Conservation (phyloP, 129 eudicot genomes). For the Flaveria linearis region DNA sequence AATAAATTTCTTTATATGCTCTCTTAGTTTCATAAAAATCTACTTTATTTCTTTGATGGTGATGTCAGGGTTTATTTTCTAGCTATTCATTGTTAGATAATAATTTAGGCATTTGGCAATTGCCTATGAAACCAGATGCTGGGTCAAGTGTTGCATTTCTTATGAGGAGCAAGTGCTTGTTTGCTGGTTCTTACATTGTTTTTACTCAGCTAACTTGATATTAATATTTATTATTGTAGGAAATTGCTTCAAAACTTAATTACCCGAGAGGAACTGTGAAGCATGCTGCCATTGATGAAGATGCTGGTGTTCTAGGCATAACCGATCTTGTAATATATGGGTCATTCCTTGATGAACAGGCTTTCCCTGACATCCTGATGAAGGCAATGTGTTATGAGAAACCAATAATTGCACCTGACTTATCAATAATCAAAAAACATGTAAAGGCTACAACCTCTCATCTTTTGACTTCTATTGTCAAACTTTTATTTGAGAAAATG, state of each 20-base stretch:
- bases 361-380: conserved; percentile 68
- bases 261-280: conserved; percentile 66
- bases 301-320: conserved; percentile 38
- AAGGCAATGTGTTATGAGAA: conserved; percentile 87
- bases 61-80: background rate
- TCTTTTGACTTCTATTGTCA: conserved; percentile 21
- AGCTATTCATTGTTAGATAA: background rate
- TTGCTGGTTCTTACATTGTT: background rate
- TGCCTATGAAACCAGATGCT: background rate
- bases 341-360: conserved; percentile 72
- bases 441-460: conserved; percentile 48
- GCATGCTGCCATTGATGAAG: conserved; percentile 53
- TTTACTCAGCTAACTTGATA: background rate
- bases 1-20: background rate
- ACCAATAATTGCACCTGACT: conserved; percentile 78
- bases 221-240: conserved; percentile 42
- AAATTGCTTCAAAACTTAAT: conserved; percentile 56
- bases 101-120: background rate
- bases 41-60: background rate
- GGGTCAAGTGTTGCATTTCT: background rate
- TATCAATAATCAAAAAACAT: conserved; percentile 59
- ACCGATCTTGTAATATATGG: conserved; percentile 80
- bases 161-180: background rate
- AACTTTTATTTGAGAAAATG: background rate
- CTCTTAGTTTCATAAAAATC: background rate